phyloP scores from a whole-genome alignment of 805 yeast genomes.

The Monosporozyma unispora region DNA sequence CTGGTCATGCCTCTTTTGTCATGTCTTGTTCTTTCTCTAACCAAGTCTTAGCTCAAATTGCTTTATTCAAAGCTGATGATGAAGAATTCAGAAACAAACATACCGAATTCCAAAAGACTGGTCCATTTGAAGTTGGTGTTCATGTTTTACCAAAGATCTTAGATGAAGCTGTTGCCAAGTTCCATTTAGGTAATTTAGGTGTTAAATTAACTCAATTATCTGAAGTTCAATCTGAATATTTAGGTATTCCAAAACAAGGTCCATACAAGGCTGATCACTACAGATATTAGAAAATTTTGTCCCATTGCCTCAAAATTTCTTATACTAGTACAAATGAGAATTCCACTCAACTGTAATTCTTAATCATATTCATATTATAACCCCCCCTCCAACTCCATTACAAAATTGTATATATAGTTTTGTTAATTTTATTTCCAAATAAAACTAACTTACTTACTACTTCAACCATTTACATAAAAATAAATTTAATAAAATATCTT shows the following conservation, averaged over 20 bases:
- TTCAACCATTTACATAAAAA: too few species aligned
- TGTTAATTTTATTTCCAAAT: too few species aligned
- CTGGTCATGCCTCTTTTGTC: slow-evolving; percentile 98
- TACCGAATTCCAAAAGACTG: slow-evolving; percentile 88
- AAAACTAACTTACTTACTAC: too few species aligned
- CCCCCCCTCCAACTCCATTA: neutral
- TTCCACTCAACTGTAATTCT: slow-evolving; percentile 1
- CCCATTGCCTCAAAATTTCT: slow-evolving; percentile 8
- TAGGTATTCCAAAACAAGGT: slow-evolving; percentile 85
- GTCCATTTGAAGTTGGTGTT: slow-evolving; percentile 85
- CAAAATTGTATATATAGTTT: neutral
- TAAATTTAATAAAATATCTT: slow-evolving; percentile 9
- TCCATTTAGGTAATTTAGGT: slow-evolving; percentile 91
- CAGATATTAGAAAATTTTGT: slow-evolving; percentile 60
- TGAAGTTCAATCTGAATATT: slow-evolving; percentile 82
- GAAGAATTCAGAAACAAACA: slow-evolving; percentile 64
- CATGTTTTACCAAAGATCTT: slow-evolving; percentile 95
- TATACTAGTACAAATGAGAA: neutral
- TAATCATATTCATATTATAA: neutral
- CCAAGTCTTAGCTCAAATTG: slow-evolving; percentile 98
- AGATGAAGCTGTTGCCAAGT: slow-evolving; percentile 97
- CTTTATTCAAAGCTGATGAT: slow-evolving; percentile 85
- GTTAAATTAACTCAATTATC: slow-evolving; percentile 75
- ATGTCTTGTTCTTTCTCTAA: slow-evolving; percentile 99
- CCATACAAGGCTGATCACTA: slow-evolving; percentile 97